Base-by-base conservation (phyloP, 371 early-diverging fungal genomes). In the Zychaea mexicana region DNA sequence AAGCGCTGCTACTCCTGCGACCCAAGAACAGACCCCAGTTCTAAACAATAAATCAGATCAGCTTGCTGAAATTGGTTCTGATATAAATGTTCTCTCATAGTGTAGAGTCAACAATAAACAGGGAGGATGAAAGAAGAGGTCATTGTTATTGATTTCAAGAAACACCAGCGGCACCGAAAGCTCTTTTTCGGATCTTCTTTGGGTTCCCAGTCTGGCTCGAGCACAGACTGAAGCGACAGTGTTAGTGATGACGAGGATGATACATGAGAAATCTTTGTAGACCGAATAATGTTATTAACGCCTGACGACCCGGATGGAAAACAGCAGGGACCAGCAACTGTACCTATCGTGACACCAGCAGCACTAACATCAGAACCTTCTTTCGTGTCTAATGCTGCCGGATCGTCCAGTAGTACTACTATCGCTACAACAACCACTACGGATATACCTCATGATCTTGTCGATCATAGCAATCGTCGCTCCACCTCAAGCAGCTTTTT, bases 101-200 rank as follows among this genome's bases (percentile, higher is more conserved):
- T n/a, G n/a, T n/a, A n/a, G n/a, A n/a, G n/a, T n/a, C n/a, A n/a
- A n/a, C n/a, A n/a, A n/a, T n/a, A n/a, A n/a, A n/a, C n/a, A n/a
- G n/a, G n/a, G n/a, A n/a, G 28, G 59, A n/a, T n/a, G n/a, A n/a
- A n/a, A n/a, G n/a, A n/a, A n/a, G n/a, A n/a, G n/a, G n/a, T n/a
- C n/a, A n/a, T n/a, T n/a, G n/a, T n/a, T n/a, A n/a, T n/a, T 59
- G 27, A 13, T 45, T 36, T 39, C 17, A 59, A 45, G 59, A 42
- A n/a, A 17, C n/a, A 9, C 6, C 10, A 46, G 21, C 22, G 15
- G 15, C 31, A n/a, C 12, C 24, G 49, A 22, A 6, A 49, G 49
- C n/a, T 49, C 49, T 19, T 22, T 19, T 49, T 49, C 49, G 22
- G 49, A 24, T 49, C 49, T 10, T 13, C 13, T 12, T 42, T n/a